phyloP scores from a whole-genome alignment of 208 protist genomes.

The Endotrypanum monterogeii region DNA sequence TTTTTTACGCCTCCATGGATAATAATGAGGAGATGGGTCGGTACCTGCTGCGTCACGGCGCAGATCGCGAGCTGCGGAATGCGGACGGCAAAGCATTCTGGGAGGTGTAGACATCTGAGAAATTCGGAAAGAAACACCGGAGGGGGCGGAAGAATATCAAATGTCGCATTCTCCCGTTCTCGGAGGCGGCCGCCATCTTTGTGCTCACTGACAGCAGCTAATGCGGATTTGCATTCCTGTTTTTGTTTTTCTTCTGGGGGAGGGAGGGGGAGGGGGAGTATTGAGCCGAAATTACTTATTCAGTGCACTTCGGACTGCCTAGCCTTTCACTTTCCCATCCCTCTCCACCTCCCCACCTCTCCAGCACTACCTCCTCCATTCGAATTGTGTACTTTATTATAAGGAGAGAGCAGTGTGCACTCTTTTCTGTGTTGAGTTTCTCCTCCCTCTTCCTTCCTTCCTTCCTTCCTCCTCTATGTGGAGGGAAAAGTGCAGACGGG shows the following conservation, averaged over 20 bases:
- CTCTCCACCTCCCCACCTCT: neutral
- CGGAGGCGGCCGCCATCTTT: neutral
- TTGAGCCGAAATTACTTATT: neutral
- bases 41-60: slow-evolving; percentile 81
- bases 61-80: slow-evolving; percentile 80
- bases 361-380: neutral
- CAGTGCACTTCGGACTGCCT: neutral
- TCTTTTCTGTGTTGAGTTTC: neutral
- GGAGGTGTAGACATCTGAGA: slow-evolving; percentile 63
- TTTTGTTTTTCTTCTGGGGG: too few species aligned
- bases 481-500: neutral
- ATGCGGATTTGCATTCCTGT: neutral
- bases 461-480: too few species aligned
- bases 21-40: slow-evolving; percentile 91
- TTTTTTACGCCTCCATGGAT: slow-evolving; percentile 92
- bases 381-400: neutral
- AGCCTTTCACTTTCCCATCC: too few species aligned
- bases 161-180: neutral
- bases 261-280: neutral
- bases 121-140: too few species aligned
- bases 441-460: neutral
- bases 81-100: slow-evolving; percentile 90
- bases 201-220: neutral
- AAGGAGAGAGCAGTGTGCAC: neutral
- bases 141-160: neutral